Percentiles rank a stretch among this genome's conserved stretches.
Evolutionary conservation across 305 asterid genomes (phyloP).

Genomic region (Fraxinus ornus): DNA sequence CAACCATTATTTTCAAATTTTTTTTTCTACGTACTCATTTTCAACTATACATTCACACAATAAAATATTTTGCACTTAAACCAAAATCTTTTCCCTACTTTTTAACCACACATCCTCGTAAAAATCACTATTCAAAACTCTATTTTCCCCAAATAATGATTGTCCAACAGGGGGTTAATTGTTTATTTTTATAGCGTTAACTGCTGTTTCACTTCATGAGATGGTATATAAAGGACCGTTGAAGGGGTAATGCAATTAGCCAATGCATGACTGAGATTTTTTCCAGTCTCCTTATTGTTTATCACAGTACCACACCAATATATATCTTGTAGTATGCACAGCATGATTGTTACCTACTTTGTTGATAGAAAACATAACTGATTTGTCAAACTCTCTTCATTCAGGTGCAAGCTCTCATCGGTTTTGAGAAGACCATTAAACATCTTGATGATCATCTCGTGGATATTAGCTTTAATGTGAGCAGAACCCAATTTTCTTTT

Average conservation of each 20-base stretch:
- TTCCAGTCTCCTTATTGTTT: background rate
- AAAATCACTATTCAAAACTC: background rate
- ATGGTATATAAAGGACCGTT: background rate
- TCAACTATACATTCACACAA: background rate
- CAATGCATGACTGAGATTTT: background rate
- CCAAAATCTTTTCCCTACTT: background rate
- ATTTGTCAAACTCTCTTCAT: background rate
- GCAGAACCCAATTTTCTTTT: background rate
- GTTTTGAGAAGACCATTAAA: constrained; percentile 80
- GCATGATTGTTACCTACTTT: background rate
- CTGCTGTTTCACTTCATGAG: background rate
- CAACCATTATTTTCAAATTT: background rate
- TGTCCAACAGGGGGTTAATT: background rate
- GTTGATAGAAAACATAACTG: background rate
- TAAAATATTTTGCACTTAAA: background rate
- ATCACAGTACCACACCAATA: background rate
- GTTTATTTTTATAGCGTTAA: background rate
- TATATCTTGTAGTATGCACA: background rate
- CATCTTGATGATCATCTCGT: constrained; percentile 89
- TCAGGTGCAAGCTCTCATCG: constrained; percentile 96
- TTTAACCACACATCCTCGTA: background rate
- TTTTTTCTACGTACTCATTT: background rate
- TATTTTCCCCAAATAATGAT: background rate
- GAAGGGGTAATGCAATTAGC: background rate
- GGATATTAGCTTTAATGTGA: constrained; percentile 82